These are phyloP conservation scores for Silene latifolia DNA, from an alignment of 148 eudicot genomes.

Conservation along the genomic window DNA sequence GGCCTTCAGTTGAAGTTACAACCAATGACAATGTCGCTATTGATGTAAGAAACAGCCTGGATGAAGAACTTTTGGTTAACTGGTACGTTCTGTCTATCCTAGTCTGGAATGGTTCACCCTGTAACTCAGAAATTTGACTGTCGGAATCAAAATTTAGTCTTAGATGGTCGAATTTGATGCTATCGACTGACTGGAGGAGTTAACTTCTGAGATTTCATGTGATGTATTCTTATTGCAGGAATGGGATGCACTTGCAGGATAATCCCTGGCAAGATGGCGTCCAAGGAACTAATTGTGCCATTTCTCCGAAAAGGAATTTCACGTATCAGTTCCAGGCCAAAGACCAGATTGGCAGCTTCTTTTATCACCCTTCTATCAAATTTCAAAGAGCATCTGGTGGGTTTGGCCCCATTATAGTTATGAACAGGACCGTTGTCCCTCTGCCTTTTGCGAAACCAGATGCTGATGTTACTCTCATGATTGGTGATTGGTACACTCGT, in stretches of 20 bases:
- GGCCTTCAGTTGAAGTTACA: conserved; percentile 56
- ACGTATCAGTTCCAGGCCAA: conserved; percentile 88
- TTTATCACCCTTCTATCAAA: conserved; percentile 73
- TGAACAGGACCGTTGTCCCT: conserved; percentile 47
- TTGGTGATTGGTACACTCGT: conserved; percentile 89
- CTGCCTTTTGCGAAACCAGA: conserved; percentile 71
- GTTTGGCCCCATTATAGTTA: conserved; percentile 59
- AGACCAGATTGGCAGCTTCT: conserved; percentile 93
- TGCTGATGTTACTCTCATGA: conserved; percentile 68
- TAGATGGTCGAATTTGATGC: background rate
- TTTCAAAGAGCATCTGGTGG: conserved; percentile 93
- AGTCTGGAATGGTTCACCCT: background rate
- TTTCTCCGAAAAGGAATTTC: conserved; percentile 66
- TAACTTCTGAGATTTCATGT: background rate
- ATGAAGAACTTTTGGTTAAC: conserved; percentile 65
- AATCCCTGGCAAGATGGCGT: conserved; percentile 95
- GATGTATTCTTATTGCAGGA: conserved; percentile 38
- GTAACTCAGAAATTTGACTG: background rate
- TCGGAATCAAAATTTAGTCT: background rate
- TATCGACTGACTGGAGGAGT: background rate
- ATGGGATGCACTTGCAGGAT: conserved; percentile 73
- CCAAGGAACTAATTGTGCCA: conserved; percentile 81
- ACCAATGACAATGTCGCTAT: conserved; percentile 65
- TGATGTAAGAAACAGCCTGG: conserved; percentile 65
- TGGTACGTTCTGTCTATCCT: conserved; percentile 40